phyloP scores from a whole-genome alignment of 176 grass and related monocot genomes.

The Aegilops longissima region DNA sequence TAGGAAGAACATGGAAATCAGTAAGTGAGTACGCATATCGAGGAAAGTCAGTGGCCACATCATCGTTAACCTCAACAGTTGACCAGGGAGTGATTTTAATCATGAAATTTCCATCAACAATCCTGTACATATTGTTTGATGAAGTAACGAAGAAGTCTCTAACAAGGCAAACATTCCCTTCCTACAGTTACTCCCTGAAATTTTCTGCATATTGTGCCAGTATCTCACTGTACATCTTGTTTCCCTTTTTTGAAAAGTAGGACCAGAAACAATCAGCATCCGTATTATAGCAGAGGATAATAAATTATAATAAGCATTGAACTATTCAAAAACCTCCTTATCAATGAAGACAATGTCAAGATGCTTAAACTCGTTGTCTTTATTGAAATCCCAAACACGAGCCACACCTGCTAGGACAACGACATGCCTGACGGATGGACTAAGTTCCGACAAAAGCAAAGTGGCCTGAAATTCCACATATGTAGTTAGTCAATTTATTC shows the following conservation, averaged over 20 bases:
- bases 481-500: too few species aligned
- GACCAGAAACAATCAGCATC: neutral
- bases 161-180: neutral
- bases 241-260: neutral
- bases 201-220: too few species aligned
- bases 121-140: neutral
- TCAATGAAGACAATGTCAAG: neutral
- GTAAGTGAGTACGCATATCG: neutral
- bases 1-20: neutral
- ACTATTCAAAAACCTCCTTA: neutral
- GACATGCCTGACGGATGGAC: neutral
- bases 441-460: neutral
- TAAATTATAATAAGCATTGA: neutral
- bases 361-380: neutral
- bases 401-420: neutral
- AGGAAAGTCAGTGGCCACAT: neutral
- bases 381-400: neutral
- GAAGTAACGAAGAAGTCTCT: neutral
- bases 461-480: too few species aligned
- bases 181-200: too few species aligned
- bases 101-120: neutral
- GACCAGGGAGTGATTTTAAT: neutral
- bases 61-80: neutral
- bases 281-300: neutral
- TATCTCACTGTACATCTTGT: neutral